Conservation (phyloP, 2,329 filamentous ascomycete species). For the Torrubiella hemipterigena region DNA sequence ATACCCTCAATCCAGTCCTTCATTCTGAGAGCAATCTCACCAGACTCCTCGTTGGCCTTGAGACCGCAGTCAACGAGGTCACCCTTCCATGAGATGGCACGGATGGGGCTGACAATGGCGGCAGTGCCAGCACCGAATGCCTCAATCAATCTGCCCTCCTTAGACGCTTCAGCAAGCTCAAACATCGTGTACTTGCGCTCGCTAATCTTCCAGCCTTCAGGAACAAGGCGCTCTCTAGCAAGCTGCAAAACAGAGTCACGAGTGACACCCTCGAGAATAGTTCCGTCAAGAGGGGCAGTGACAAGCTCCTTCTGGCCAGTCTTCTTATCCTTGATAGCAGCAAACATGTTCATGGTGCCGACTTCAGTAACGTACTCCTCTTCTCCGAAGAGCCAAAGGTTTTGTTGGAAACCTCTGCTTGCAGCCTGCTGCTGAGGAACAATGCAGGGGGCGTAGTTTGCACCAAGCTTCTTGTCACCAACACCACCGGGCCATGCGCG, state of each 20-base stretch:
- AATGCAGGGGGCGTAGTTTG: constrained; percentile 98
- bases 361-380: constrained; percentile 96
- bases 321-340: constrained; percentile 70
- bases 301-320: constrained; percentile 85
- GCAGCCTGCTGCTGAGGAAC: constrained; percentile 91
- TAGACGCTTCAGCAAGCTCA: constrained; percentile 68
- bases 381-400: constrained; percentile 92
- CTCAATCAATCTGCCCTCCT: constrained; percentile 79
- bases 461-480: constrained; percentile 95
- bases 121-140: constrained; percentile 91
- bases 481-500: constrained; percentile 97
- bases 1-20: constrained; percentile 95
- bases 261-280: constrained; percentile 90
- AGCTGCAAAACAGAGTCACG: constrained; percentile 82
- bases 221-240: constrained; percentile 69
- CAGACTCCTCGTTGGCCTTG: constrained; percentile 70
- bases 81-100: constrained; percentile 82
- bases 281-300: constrained; percentile 93
- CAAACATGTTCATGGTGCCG: constrained; percentile 98
- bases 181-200: constrained; percentile 91
- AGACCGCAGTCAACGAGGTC: constrained; percentile 74
- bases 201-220: constrained; percentile 76
- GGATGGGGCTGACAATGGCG: constrained; percentile 82
- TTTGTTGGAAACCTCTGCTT: constrained; percentile 89
- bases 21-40: constrained; percentile 74